Evolutionary conservation across 2,329 filamentous ascomycete species (phyloP).

Genomic region (Pseudocercospora macadamiae): DNA sequence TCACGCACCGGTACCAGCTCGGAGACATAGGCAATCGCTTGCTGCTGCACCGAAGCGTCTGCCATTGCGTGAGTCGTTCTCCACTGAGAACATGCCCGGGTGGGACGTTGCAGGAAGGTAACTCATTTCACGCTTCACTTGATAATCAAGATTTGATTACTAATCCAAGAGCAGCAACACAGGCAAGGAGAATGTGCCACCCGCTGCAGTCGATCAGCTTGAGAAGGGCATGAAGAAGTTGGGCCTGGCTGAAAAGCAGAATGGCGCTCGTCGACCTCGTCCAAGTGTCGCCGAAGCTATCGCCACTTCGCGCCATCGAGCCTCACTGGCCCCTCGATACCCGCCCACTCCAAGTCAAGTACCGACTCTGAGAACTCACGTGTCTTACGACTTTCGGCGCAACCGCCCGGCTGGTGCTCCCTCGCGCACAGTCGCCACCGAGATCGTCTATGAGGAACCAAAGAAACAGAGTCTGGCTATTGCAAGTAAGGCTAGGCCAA

Average conservation of each 20-base stretch:
- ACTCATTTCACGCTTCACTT: neutral
- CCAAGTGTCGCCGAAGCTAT: constrained; percentile 28
- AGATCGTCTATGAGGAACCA: constrained; percentile 1
- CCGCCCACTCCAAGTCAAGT: neutral
- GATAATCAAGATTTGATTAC: too few species aligned
- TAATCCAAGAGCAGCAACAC: constrained; percentile 50
- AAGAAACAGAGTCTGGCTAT: neutral
- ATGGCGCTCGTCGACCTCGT: neutral
- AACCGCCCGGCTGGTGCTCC: neutral
- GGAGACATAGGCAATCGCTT: constrained; percentile 45
- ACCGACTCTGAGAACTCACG: neutral
- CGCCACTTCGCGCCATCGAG: constrained; percentile 28
- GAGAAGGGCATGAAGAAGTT: constrained; percentile 11
- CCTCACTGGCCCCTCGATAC: constrained; percentile 20
- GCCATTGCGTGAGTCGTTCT: constrained; percentile 49
- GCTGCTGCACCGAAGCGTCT: constrained; percentile 52
- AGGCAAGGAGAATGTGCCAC: constrained; percentile 67
- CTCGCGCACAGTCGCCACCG: neutral
- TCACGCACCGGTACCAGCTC: constrained; percentile 23
- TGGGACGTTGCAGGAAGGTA: constrained; percentile 50
- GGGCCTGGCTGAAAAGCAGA: neutral
- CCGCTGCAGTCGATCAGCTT: constrained; percentile 38
- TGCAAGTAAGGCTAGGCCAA: too few species aligned
- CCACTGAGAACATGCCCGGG: constrained; percentile 10
- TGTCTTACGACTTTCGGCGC: neutral